phyloP scores from a whole-genome alignment of 768 basidiomycete genomes.

The Trametes villosa region DNA sequence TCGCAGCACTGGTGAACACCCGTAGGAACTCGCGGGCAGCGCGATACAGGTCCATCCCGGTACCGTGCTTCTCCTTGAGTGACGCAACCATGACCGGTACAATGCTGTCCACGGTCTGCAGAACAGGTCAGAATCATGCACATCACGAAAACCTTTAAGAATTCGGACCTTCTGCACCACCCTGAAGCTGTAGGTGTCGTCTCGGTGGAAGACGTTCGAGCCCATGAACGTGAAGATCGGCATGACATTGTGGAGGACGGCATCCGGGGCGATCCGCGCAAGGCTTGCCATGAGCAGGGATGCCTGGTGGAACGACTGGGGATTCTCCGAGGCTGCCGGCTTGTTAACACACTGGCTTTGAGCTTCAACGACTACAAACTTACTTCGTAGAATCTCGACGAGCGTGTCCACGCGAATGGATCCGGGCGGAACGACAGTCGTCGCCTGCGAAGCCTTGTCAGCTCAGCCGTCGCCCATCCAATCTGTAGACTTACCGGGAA shows the following conservation, averaged over 20 bases:
- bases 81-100: conserved; percentile 92
- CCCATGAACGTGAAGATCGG: conserved; percentile 99
- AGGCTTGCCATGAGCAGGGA: conserved; percentile 85
- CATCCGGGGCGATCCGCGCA: conserved; percentile 84
- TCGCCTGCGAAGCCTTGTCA: conserved; percentile 45
- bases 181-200: conserved; percentile 93
- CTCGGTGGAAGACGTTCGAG: conserved; percentile 95
- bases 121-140: background rate
- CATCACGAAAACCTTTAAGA: background rate
- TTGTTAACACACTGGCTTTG: background rate
- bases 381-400: conserved; percentile 85
- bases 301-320: conserved; percentile 94
- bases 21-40: conserved; percentile 81
- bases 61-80: conserved; percentile 59
- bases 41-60: conserved; percentile 63
- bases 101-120: conserved; percentile 88
- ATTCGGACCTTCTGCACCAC: conserved; percentile 85
- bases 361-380: conserved; percentile 21
- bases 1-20: conserved; percentile 92
- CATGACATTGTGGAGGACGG: conserved; percentile 94
- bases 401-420: conserved; percentile 81
- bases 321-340: conserved; percentile 79
- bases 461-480: background rate
- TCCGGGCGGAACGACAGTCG: conserved; percentile 54
- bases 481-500: conserved; percentile 49